Percentiles rank a stretch among this genome's conserved stretches.
These are phyloP conservation scores for Ambrosiella beaveri DNA, from an alignment of 2,329 filamentous ascomycete species.

Conservation along the genomic window DNA sequence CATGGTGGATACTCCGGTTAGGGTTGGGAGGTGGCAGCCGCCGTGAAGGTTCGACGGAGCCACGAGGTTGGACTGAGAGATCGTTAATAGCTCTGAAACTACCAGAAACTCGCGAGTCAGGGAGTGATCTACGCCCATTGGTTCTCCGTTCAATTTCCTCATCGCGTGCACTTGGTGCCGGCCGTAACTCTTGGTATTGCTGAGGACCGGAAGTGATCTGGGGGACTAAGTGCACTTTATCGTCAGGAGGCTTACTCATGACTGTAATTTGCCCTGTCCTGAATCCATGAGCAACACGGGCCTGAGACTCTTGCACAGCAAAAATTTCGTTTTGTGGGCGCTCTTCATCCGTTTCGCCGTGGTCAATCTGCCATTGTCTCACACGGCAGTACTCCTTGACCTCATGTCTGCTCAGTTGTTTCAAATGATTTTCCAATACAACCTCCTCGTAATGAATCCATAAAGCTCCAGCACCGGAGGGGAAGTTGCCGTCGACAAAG, in stretches of 20 bases:
- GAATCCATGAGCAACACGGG: conserved; percentile 23
- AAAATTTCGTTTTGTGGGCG: conserved; percentile 31
- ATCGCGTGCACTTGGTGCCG: conserved; percentile 2
- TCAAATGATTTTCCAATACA: conserved; percentile 37
- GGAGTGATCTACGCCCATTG: conserved; percentile 6
- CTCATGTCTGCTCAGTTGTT: conserved; percentile 32
- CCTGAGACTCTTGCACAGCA: conserved; percentile 34
- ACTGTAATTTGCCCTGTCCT: conserved; percentile 15
- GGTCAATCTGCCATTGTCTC: conserved; percentile 39
- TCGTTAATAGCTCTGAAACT: conserved; percentile 8
- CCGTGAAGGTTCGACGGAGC: neutral
- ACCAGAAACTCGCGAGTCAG: conserved; percentile 3
- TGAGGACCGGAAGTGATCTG: conserved; percentile 10
- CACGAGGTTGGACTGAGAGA: neutral
- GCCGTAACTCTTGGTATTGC: conserved; percentile 11
- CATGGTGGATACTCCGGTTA: neutral
- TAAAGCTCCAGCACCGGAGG: conserved; percentile 38
- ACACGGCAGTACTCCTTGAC: conserved; percentile 48
- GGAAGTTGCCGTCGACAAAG: conserved; percentile 41
- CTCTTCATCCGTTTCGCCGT: conserved; percentile 32
- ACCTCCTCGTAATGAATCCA: conserved; percentile 49
- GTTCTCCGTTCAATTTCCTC: neutral
- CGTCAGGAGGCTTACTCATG: conserved; percentile 16
- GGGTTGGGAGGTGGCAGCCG: neutral
- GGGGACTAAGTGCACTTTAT: conserved; percentile 8